Evolutionary conservation across 495 filamentous ascomycete genomes (phyloP).

Genomic region (Penicillium cosmopolitanum): DNA sequence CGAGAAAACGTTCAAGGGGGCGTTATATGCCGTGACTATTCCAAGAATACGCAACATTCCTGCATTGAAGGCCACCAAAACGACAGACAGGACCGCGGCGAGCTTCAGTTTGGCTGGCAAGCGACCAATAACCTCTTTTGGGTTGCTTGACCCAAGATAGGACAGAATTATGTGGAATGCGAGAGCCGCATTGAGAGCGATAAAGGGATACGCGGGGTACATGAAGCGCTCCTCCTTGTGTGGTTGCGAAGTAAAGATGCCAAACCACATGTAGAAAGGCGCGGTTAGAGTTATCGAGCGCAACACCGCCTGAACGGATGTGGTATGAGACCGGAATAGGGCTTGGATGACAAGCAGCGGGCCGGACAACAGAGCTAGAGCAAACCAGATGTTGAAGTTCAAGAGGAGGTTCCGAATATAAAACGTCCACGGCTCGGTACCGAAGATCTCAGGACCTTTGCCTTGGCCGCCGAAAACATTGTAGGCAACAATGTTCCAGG

Average conservation of each 20-base stretch:
- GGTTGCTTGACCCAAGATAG: constrained; percentile 69
- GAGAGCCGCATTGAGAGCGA: constrained; percentile 91
- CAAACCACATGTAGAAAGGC: constrained; percentile 95
- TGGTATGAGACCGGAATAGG: constrained; percentile 40
- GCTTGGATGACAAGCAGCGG: constrained; percentile 62
- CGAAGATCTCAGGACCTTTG: constrained; percentile 89
- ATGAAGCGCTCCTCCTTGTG: constrained; percentile 99
- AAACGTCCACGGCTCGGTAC: constrained; percentile 96
- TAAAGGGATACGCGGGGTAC: constrained; percentile 92
- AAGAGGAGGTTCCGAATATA: constrained; percentile 89
- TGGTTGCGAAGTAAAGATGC: constrained; percentile 85
- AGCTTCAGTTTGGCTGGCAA: constrained; percentile 75
- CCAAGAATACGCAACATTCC: constrained; percentile 77
- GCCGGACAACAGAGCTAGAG: constrained; percentile 74
- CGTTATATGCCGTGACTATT: constrained; percentile 81
- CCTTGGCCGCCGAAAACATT: constrained; percentile 83
- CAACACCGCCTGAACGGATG: constrained; percentile 53
- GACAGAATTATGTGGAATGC: constrained; percentile 76
- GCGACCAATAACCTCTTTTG: constrained; percentile 63
- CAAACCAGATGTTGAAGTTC: constrained; percentile 95
- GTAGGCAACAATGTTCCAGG: constrained; percentile 93
- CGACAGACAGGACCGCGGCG: constrained; percentile 55
- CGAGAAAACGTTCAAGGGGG: constrained; percentile 77
- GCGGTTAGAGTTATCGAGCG: constrained; percentile 75
- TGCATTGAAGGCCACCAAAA: constrained; percentile 60